Base-by-base conservation (phyloP, 805 yeast species). In the Sungouiella thailandica region DNA sequence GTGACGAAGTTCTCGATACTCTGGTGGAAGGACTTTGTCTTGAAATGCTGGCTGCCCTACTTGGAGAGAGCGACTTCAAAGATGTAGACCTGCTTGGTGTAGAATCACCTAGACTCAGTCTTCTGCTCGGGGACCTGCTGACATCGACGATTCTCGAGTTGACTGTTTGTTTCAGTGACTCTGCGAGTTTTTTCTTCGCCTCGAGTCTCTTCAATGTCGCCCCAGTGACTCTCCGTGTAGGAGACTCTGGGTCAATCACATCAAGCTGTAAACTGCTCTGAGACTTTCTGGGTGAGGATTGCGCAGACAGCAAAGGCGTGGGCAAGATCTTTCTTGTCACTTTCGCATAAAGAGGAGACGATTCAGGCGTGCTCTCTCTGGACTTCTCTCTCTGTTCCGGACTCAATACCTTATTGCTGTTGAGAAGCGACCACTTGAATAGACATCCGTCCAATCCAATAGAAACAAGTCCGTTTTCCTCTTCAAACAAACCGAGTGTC, bases 381-480 rank as follows among this genome's bases (percentile, higher is more conserved):
- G 30, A 18, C 4, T 11, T 28, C 12, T 5, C n/a, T 3, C 8
- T 16, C 3, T 7, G 7, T 9, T 7, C 22, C 22, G 22, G 22
- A 19, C 22, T 19, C 22, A 19, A 9, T 19, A 19, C 9, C 22
- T 19, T 19, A 19, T 19, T 9, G 9, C 22, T 9, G 8, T 19
- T 7, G 8, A 19, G 9, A 7, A 19, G 28, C 3, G 46, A 43
- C 82, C 82, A 76, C 5, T 49, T 52, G 39, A 77, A 74, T 32
- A 76, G 48, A 47, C 81, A 75, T 0, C 81, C 83, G 44, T 71
- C 79, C 6, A 56, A 57, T 14, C 79, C 69, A 11, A 74, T 58
- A 0, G 78, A 64, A 1, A 72, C 41, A 17, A 70, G 49, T 11
- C 61, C 48, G 4, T 47, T 38, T 2, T 44, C 45, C 5, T 43